Evolutionary conservation across 163 green algal species (phyloP), one percentile per base, ranked within the genome.

Genomic region (Volvox carteri): DNA sequence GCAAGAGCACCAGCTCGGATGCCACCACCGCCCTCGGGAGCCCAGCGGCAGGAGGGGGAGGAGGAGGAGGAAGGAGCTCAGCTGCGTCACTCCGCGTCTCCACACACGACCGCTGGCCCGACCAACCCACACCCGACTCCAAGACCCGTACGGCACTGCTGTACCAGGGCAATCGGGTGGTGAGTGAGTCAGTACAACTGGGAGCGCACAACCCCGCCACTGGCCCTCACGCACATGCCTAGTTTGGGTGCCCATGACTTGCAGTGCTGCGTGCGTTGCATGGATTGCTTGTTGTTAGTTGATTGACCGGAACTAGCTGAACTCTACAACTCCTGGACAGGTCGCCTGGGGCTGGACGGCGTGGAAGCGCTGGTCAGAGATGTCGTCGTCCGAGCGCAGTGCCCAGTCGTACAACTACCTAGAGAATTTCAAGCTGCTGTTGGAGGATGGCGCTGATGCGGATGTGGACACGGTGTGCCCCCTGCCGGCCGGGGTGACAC

Each of bases 401-500:
- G 12, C 58, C 0, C 7, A 30, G 9, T 30, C 39, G 21, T 76
- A 87, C 80, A 70, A 18, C n/a, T 87, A 87, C 62, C 46, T 87
- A 8, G 80, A 87, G 62, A 54, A 78, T 44, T 87, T 87, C 80
- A 87, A 87, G 62, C 80, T 87, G 60, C 65, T 87, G 65, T 62
- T 87, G 80, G 80, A 68, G 79, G 60, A 77, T 2, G 79, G 65
- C 23, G 44, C 62, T 44, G 80, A 12, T 30, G 65, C 50, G 30
- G 80, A 19, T 9, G 80, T 70, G 44, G 80, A 77, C 80, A 87
- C 44, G 14, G 30, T 77, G 62, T 78, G 62, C 80, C 46, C 44
- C 1, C 80, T 87, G 62, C 80, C 80, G 4, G 0, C 80, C 62
- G 80, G 80, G 21, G 44, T 87, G 44, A 87, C 80, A 12, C 30